Evolutionary conservation across 768 basidiomycete genomes (phyloP), one percentile per base, ranked within the genome.

Genomic region (Hydnum rufescens): DNA sequence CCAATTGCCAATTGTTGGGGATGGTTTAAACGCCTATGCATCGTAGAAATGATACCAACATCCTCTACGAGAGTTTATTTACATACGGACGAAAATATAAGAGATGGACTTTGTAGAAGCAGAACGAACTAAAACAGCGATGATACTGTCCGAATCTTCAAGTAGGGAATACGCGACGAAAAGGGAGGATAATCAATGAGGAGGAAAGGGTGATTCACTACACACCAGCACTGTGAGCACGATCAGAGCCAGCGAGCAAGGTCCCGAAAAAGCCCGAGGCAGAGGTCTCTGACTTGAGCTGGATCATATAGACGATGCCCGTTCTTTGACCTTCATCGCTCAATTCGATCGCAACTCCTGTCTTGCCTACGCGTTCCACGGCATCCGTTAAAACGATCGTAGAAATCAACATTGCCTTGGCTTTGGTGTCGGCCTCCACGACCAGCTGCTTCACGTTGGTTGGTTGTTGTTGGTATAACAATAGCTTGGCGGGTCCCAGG

Each of bases 361-460:
- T 97, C 68, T 93, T 96, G 22, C 87, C 95, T n/a, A 99, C 93
- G 44, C 93, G 74, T 67, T 99, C 95, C 26, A 97, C 93, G 4
- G 92, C 95, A 63, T 96, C 92, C 3, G 81, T 87, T 50, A 96
- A 70, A 29, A 99, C 86, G 56, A 97, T 95, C 4, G 95, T 96
- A 39, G 88, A 93, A 57, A 99, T 90, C 39, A 97, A 65, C 58
- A 88, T 70, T 3, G 77, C 71, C 59, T 79, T 80, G 53, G 78
- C 74, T 62, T 76, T 82, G 59, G 73, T 74, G 57, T 90, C 86
- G 4, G 80, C 76, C 65, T 90, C 82, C 29, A 96, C 92, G 16
- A 97, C 95, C 28, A 99, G 75, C 65, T 99, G 95, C 66, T 99
- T 99, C 60, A 88, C 71, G 60, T 88, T 88, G 25, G 80, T 86